phyloP scores from a whole-genome alignment of 192 early-diverging fungal species.

The Mortierella hygrophila region DNA sequence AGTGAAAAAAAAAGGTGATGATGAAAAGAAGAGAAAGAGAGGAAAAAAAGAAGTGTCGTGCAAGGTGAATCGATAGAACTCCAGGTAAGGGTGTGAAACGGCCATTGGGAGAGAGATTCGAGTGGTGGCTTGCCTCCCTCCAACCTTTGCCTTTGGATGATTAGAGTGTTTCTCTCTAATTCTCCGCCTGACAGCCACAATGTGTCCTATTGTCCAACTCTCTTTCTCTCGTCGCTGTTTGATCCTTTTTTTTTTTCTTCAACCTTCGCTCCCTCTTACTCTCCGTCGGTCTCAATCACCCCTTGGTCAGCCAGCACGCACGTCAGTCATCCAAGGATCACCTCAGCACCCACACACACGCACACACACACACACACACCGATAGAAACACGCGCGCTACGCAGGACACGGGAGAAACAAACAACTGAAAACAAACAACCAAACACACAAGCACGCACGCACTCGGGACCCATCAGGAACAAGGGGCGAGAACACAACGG shows the following conservation, averaged over 20 bases:
- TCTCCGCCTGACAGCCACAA: constrained; percentile 4
- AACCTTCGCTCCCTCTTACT: neutral
- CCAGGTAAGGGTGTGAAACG: neutral
- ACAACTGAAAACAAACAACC: neutral
- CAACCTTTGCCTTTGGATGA: neutral
- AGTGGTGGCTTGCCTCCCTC: neutral
- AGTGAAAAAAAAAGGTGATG: neutral
- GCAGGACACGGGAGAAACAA: constrained; percentile 1
- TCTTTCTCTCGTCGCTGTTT: neutral
- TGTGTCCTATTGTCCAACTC: neutral
- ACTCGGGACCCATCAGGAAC: neutral
- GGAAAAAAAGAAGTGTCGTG: neutral
- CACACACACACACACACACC: neutral
- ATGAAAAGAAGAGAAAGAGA: constrained; percentile 1
- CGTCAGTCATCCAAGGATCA: neutral
- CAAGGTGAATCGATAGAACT: no score
- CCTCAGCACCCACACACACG: neutral
- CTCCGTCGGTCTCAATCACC: neutral
- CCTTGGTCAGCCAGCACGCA: neutral
- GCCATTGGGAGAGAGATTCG: neutral
- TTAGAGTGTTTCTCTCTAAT: neutral
- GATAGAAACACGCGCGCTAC: neutral
- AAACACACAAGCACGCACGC: neutral
- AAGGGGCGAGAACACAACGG: neutral
- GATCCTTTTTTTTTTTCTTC: neutral